Evolutionary conservation across 2,329 filamentous ascomycete species (phyloP), one percentile per base, ranked within the genome.

Genomic region (Emericellopsis atlantica): DNA sequence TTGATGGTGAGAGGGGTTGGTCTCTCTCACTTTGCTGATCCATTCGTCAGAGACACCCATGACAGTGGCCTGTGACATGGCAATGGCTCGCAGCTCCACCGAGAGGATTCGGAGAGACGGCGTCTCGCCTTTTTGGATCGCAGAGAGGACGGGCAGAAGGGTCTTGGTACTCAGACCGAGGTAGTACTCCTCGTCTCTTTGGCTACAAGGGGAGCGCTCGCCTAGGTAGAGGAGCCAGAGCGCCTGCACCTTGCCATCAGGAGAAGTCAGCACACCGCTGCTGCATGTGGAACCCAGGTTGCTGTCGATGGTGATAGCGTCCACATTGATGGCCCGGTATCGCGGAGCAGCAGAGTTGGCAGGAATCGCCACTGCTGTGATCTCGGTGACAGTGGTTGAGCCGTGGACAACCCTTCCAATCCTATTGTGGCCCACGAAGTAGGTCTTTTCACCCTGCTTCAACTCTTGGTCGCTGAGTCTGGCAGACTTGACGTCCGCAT

Each of bases 401-500:
- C 88, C 85, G 50, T 95, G 86, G 4, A 96, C 90, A 33, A 95
- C 86, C 31, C 90, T 79, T 45, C 90, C 82, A 49, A 95, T 96
- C 49, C 93, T 81, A 57, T 98, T 98, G 67, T 95, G 93, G n/a
- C 92, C 93, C 47, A 98, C 84, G 62, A 98, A 98, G 49, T 95
- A 89, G 0, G 89, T 95, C 43, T 90, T 83, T 38, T 89, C 86
- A 31, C 92, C 92, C 65, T 96, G 92, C 40, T 87, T 89, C 57
- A 96, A 87, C 51, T 80, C 79, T 42, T 85, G 78, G 6, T 71
- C 79, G 53, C 87, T 87, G 39, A 98, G 72, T 51, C 78, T 84
- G 5, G 93, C 92, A 48, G 84, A 90, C 66, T 89, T 77, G 11
- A 98, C 89, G 1, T 92, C 89, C 2, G 90, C 92, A 54, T 94